Percentiles rank a stretch among this genome's conserved stretches.
phyloP scores from a whole-genome alignment of 805 yeast genomes.

The Teunomyces panamensis region DNA sequence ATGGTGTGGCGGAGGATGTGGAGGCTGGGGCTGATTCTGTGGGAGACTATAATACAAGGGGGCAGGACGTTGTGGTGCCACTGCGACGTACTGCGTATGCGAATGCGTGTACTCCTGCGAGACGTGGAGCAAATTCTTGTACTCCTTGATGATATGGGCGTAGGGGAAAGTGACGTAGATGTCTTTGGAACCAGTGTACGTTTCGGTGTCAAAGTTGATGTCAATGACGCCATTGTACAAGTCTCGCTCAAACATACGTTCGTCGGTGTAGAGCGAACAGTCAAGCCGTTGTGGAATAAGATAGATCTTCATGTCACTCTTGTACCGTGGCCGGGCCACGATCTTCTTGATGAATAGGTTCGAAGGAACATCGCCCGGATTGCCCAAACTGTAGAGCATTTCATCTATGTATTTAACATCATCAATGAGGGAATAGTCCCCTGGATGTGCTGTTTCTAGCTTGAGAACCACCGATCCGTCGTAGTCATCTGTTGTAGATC shows the following conservation, averaged over 20 bases:
- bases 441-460: conserved; percentile 55
- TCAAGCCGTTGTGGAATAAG: conserved; percentile 42
- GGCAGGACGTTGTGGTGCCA: background rate
- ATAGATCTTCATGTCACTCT: conserved; percentile 61
- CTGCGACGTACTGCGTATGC: background rate
- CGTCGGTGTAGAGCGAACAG: conserved; percentile 44
- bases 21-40: background rate
- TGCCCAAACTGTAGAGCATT: conserved; percentile 38
- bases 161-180: conserved; percentile 13
- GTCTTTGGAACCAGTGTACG: conserved; percentile 3
- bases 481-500: conserved; percentile 51
- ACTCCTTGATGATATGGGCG: conserved; percentile 5
- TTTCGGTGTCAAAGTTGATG: conserved; percentile 15
- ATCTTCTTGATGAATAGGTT: conserved; percentile 53
- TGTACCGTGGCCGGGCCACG: conserved; percentile 61
- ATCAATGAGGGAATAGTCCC: conserved; percentile 48
- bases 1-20: background rate
- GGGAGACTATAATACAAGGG: background rate
- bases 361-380: conserved; percentile 41
- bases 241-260: conserved; percentile 51
- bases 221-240: conserved; percentile 48
- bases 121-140: conserved; percentile 4
- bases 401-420: conserved; percentile 43
- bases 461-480: conserved; percentile 53
- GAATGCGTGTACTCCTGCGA: conserved; percentile 1